These are phyloP conservation scores for Eucalyptus leucophloia DNA, from an alignment of 345 rosid species.

Conservation along the genomic window DNA sequence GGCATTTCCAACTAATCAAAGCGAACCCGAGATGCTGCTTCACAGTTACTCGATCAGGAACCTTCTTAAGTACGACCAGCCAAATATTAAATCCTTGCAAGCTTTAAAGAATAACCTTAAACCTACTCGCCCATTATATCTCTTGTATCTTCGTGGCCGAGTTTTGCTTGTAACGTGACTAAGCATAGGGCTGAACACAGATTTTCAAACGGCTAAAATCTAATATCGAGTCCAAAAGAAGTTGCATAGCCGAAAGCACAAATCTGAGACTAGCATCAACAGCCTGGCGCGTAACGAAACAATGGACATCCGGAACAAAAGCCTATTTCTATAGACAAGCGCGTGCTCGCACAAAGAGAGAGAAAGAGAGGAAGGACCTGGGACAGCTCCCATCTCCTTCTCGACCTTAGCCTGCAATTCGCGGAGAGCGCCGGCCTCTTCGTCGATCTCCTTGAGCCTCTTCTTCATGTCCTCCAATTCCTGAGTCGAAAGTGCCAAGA, in stretches of 20 bases:
- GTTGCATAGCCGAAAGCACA: neutral
- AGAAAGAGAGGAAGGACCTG: slow-evolving; percentile 27
- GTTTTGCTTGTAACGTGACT: neutral
- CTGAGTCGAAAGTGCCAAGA: slow-evolving; percentile 8
- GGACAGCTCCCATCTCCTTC: slow-evolving; percentile 96
- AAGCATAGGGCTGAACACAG: neutral
- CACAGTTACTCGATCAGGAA: neutral
- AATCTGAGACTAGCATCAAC: neutral
- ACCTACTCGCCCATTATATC: neutral
- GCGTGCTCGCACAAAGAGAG: neutral
- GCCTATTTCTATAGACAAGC: neutral
- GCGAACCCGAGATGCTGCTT: neutral
- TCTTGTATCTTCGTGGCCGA: neutral
- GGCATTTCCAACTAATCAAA: neutral
- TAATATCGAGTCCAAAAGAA: neutral
- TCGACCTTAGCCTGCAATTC: slow-evolving; percentile 99
- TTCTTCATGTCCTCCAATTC: slow-evolving; percentile 98
- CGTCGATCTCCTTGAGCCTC: slow-evolving; percentile 90
- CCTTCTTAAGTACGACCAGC: neutral
- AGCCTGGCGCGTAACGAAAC: neutral
- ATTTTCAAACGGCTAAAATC: neutral
- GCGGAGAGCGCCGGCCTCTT: slow-evolving; percentile 96
- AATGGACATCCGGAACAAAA: neutral
- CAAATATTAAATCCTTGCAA: neutral
- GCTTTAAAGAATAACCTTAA: neutral